These are phyloP conservation scores for Candida coleopterorum DNA, from an alignment of 805 yeast species.

Conservation along the genomic window DNA sequence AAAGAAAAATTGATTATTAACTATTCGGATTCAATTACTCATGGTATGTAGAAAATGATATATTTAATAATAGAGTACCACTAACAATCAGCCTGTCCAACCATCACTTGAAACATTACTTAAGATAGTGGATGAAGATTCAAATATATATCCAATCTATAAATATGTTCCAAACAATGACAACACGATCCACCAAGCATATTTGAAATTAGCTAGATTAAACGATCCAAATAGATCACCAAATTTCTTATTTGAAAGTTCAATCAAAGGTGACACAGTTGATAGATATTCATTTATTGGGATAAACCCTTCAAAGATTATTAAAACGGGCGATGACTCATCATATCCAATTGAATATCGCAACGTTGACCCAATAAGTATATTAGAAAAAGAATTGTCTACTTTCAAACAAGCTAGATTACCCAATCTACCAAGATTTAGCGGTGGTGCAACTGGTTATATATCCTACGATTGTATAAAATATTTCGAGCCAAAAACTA, in stretches of 20 bases:
- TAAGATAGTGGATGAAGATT: constrained; percentile 19
- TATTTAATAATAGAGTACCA: too few relatives aligned
- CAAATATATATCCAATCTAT: constrained; percentile 77
- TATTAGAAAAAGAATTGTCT: constrained; percentile 71
- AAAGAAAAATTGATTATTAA: neutral
- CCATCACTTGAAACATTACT: constrained; percentile 31
- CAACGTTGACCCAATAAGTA: constrained; percentile 73
- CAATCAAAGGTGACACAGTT: constrained; percentile 81
- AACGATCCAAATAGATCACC: constrained; percentile 47
- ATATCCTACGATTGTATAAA: constrained; percentile 94
- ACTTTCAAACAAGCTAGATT: constrained; percentile 63
- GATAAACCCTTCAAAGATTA: constrained; percentile 71
- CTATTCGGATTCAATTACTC: neutral
- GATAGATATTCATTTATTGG: constrained; percentile 93
- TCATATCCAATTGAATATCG: constrained; percentile 20
- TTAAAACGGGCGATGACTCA: constrained; percentile 72
- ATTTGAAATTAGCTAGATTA: constrained; percentile 73
- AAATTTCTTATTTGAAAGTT: constrained; percentile 84
- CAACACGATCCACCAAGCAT: constrained; percentile 86
- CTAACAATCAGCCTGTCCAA: too few relatives aligned
- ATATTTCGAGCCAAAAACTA: constrained; percentile 92
- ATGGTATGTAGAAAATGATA: neutral
- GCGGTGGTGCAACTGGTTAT: constrained; percentile 97
- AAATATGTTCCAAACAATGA: constrained; percentile 70
- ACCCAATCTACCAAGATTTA: constrained; percentile 76